These are phyloP conservation scores for Petunia secreta DNA, from an alignment of 257 asterid genomes.

Conservation along the genomic window DNA sequence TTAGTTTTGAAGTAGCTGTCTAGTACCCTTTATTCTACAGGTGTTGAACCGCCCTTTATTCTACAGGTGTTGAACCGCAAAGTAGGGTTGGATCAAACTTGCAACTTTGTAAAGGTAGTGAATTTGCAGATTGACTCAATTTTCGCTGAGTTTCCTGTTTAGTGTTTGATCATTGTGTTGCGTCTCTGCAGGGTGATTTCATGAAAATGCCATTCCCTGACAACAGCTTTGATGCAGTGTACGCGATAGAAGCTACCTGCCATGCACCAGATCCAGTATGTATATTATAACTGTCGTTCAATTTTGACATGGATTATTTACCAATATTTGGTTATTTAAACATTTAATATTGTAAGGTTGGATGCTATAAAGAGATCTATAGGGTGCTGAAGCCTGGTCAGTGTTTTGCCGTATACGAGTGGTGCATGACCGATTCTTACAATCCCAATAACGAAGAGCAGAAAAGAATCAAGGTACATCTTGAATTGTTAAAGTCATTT, in stretches of 20 bases:
- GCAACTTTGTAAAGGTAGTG: constrained; percentile 88
- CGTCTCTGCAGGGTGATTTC: constrained; percentile 82
- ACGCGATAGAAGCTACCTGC: constrained; percentile 98
- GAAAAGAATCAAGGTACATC: constrained; percentile 75
- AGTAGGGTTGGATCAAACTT: constrained; percentile 74
- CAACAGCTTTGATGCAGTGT: constrained; percentile 84
- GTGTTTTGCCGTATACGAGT: constrained; percentile 95
- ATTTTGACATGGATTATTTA: background rate
- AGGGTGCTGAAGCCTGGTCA: constrained; percentile 97
- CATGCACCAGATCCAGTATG: constrained; percentile 97
- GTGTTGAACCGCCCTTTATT: constrained; percentile 48
- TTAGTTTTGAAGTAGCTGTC: background rate
- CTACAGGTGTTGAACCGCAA: constrained; percentile 66
- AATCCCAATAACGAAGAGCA: constrained; percentile 82
- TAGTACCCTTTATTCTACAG: constrained; percentile 37
- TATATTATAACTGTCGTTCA: background rate
- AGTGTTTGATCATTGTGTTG: constrained; percentile 29
- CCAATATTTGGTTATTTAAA: background rate
- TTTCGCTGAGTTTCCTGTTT: constrained; percentile 2
- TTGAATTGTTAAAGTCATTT: background rate
- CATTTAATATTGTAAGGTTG: constrained; percentile 56
- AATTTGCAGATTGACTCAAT: constrained; percentile 11
- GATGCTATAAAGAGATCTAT: constrained; percentile 88
- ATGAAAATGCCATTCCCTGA: constrained; percentile 97
- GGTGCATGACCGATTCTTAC: constrained; percentile 96